A percentile compares a stretch with the other conserved stretches of the same genome.
phyloP scores from a whole-genome alignment of 2,329 filamentous ascomycete species.

The Aureobasidium sp. region DNA sequence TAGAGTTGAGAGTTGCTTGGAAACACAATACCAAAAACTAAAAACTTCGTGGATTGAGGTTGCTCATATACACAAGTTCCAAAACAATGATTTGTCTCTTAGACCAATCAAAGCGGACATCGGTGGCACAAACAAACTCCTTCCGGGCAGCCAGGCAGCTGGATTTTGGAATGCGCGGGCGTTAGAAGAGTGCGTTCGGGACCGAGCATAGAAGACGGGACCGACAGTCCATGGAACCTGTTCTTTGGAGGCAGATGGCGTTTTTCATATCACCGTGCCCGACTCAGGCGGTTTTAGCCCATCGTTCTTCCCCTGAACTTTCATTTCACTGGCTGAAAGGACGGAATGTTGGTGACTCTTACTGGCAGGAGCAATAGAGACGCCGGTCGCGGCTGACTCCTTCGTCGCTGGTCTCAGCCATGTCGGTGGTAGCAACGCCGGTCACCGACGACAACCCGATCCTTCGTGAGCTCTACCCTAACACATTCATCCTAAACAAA shows the following conservation, averaged over 20 bases:
- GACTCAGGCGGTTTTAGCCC: not conserved
- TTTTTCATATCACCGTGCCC: not conserved
- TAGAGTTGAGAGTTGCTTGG: not conserved
- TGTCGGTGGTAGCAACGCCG: not conserved
- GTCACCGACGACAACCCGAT: not conserved
- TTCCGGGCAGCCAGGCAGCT: conserved; percentile 7
- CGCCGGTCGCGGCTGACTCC: not conserved
- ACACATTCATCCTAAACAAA: not conserved
- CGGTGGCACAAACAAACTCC: not conserved
- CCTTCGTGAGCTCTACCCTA: not conserved
- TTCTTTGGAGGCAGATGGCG: not conserved
- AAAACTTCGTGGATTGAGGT: not conserved
- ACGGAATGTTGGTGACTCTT: not conserved
- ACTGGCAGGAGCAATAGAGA: not conserved
- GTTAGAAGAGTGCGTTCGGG: not conserved
- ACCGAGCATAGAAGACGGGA: conserved; percentile 4
- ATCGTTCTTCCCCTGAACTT: not conserved
- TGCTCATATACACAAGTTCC: not conserved
- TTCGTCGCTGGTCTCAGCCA: not conserved
- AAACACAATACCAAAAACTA: not conserved
- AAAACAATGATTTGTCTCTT: not conserved
- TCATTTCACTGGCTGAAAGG: not conserved
- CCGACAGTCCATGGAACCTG: not conserved
- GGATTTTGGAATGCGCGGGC: conserved; percentile 9
- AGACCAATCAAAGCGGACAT: not conserved